Evolutionary conservation across 2,329 filamentous ascomycete species (phyloP).

Genomic region (Fusarium nurragi): DNA sequence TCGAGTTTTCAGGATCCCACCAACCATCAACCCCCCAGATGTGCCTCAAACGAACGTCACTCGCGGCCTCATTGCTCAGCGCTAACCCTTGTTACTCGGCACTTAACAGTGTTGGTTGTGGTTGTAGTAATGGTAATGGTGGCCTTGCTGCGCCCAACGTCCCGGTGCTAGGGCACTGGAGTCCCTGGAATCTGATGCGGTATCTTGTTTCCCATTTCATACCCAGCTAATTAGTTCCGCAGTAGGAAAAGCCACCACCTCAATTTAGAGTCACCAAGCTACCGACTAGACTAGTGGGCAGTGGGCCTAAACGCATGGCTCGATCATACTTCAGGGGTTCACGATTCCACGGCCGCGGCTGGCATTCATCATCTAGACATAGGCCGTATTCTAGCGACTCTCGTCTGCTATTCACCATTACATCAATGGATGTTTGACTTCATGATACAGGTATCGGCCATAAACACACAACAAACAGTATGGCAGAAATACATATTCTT

Average conservation of each 20-base stretch:
- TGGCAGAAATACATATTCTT: background rate
- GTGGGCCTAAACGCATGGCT: constrained; percentile 7
- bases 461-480: background rate
- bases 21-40: background rate
- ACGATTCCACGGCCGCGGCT: background rate
- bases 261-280: constrained; percentile 17
- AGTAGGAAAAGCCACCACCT: constrained; percentile 16
- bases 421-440: background rate
- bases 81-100: constrained; percentile 35
- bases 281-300: background rate
- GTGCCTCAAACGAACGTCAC: constrained; percentile 23
- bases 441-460: background rate
- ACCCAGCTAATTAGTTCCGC: constrained; percentile 11
- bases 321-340: constrained; percentile 1
- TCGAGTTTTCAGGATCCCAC: background rate
- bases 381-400: background rate
- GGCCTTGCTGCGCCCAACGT: constrained; percentile 37
- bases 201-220: constrained; percentile 34
- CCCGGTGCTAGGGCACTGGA: constrained; percentile 29
- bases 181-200: constrained; percentile 16
- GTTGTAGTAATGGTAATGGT: constrained; percentile 8
- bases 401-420: background rate
- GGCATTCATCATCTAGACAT: background rate
- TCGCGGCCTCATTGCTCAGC: constrained; percentile 23
- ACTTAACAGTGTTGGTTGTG: constrained; percentile 29